Evolutionary conservation across 148 eudicot species (phyloP).

Genomic region (Euryodendron excelsum): DNA sequence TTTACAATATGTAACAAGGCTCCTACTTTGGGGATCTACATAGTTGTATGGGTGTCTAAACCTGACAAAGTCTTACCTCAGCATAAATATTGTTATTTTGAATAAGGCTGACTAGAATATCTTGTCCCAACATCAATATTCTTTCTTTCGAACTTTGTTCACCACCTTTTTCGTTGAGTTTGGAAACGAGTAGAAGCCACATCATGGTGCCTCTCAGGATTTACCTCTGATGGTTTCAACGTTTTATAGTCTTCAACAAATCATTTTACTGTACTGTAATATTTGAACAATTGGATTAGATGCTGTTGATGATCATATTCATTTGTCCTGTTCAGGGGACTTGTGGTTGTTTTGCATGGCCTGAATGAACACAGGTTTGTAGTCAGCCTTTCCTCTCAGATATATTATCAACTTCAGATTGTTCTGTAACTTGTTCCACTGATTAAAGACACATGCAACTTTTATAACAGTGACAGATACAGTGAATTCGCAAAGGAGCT

Average conservation of each 20-base stretch:
- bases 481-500: constrained; percentile 59
- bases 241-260: background rate
- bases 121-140: background rate
- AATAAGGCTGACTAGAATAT: background rate
- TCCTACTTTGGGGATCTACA: background rate
- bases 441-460: background rate
- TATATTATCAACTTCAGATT: background rate
- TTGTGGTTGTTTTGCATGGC: constrained; percentile 62
- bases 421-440: background rate
- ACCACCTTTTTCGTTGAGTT: background rate
- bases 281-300: background rate
- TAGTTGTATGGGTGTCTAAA: too few species aligned
- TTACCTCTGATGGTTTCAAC: background rate
- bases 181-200: background rate
- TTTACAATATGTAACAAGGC: background rate
- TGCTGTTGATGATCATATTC: background rate
- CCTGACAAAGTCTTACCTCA: too few species aligned
- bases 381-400: background rate
- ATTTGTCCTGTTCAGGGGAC: constrained; percentile 40
- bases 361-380: constrained; percentile 75
- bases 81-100: too few species aligned
- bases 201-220: too few species aligned
- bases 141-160: too few species aligned
- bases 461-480: constrained; percentile 56
- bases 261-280: background rate